A percentile compares a stretch with the other conserved stretches of the same genome.
Evolutionary conservation across 2,329 filamentous ascomycete genomes (phyloP).

Genomic region (Orbilia brochopaga): DNA sequence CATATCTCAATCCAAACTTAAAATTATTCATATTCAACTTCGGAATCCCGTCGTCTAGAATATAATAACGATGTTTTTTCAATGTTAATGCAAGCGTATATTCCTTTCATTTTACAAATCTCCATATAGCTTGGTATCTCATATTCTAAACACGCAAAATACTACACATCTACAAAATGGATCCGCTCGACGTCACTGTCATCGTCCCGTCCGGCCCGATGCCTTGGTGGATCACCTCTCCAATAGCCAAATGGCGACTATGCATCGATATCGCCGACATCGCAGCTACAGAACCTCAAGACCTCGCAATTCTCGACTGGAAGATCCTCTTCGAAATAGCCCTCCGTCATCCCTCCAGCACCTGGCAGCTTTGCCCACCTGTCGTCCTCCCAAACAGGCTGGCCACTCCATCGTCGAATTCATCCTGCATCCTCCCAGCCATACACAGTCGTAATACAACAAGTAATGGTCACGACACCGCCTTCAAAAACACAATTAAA

Average conservation of each 20-base stretch:
- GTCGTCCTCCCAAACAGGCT: not conserved
- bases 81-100: too few species aligned
- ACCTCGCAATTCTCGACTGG: constrained; percentile 45
- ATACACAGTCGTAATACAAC: not conserved
- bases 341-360: constrained; percentile 21
- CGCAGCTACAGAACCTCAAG: constrained; percentile 17
- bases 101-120: too few species aligned
- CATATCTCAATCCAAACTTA: too few species aligned
- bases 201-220: constrained; percentile 31
- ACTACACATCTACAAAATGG: not conserved
- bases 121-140: too few species aligned
- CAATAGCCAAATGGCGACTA: constrained; percentile 39
- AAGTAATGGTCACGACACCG: not conserved
- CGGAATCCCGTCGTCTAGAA: too few species aligned
- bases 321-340: constrained; percentile 47
- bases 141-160: not conserved
- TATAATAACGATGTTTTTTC: too few species aligned
- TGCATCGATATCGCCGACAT: constrained; percentile 23
- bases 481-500: not conserved
- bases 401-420: not conserved
- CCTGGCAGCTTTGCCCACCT: constrained; percentile 27
- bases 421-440: not conserved
- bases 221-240: constrained; percentile 33
- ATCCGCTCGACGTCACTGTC: constrained; percentile 14
- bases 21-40: too few species aligned